Base-by-base conservation (phyloP, 345 rosid genomes). In the Camelina laxa region DNA sequence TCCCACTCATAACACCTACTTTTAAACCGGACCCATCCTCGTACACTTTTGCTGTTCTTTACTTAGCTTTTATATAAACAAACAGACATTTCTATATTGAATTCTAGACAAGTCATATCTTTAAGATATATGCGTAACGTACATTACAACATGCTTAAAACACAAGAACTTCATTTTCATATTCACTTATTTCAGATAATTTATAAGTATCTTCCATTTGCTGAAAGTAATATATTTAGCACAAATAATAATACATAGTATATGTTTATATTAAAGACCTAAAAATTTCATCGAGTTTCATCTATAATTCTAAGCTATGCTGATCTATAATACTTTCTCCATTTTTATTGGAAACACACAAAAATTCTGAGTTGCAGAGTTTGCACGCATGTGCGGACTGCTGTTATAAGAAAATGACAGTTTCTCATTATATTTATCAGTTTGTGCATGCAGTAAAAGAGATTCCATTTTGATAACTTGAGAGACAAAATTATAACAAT, bases 1-100 rank as follows among this genome's bases (percentile, higher is more conserved):
- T 45, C 60, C 27, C 75, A 69, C 80, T 69, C 50, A 69, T 76
- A 44, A 7, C 74, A 56, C 2, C 33, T 47, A 27, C 45, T 56
- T 70, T 70, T 41, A 4, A 70, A 47, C 9, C 47, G 80, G 80
- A 63, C 80, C 80, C 75, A 70, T 76, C 35, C 65, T 76, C 75
- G 51, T 55, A 69, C 70, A 48, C 80, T 70, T 76, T 70, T 70
- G 69, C 75, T 76, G 58, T 76, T 56, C 45, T 35, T 70, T 22
- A 35, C 39, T 36, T 36, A 2, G 41, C 41, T 39, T 76, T 38
- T 39, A 17, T 14, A 60, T 47, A 59, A 50, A 67, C 16, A 42
- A 67, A 20, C 14, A 38, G 15, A 35, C 13, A 15, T n/a, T 36
- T 10, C 21, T 19, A 16, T 70, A 7, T 55, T 24, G 27, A 24